Evolutionary conservation across 805 yeast species (phyloP).

Genomic region (Wickerhamiella siamensis): DNA sequence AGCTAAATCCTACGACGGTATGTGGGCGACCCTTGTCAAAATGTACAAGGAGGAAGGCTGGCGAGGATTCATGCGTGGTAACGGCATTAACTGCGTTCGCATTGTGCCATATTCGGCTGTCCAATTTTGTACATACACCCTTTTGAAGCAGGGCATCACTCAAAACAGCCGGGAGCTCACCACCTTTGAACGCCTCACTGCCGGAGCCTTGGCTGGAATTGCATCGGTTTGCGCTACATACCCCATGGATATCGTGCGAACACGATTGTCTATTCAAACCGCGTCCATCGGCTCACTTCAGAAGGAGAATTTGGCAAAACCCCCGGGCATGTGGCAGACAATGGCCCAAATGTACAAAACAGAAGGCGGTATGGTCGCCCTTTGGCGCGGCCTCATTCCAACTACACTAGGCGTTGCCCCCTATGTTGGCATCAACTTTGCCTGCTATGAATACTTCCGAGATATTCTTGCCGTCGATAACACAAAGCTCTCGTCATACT

Average conservation of each 20-base stretch:
- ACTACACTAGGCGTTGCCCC: constrained; percentile 93
- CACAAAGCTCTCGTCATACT: constrained; percentile 30
- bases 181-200: constrained; percentile 41
- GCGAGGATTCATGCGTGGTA: constrained; percentile 80
- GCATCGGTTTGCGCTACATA: constrained; percentile 71
- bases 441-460: constrained; percentile 71
- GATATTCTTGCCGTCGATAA: constrained; percentile 31
- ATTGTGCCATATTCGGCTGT: constrained; percentile 91
- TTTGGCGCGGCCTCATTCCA: constrained; percentile 80
- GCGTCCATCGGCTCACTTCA: constrained; percentile 34
- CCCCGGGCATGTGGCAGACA: constrained; percentile 60
- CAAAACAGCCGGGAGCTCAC: constrained; percentile 24
- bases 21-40: constrained; percentile 55
- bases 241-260: constrained; percentile 83
- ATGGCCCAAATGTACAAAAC: constrained; percentile 42
- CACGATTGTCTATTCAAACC: constrained; percentile 79
- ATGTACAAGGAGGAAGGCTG: constrained; percentile 89
- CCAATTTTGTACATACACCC: constrained; percentile 75
- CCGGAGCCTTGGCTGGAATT: constrained; percentile 75
- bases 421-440: constrained; percentile 83
- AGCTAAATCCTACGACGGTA: constrained; percentile 40
- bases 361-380: constrained; percentile 72
- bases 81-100: constrained; percentile 76
- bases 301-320: constrained; percentile 24
- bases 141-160: constrained; percentile 24